phyloP scores from a whole-genome alignment of 176 grass and related monocot species.

The Stipa capillata region DNA sequence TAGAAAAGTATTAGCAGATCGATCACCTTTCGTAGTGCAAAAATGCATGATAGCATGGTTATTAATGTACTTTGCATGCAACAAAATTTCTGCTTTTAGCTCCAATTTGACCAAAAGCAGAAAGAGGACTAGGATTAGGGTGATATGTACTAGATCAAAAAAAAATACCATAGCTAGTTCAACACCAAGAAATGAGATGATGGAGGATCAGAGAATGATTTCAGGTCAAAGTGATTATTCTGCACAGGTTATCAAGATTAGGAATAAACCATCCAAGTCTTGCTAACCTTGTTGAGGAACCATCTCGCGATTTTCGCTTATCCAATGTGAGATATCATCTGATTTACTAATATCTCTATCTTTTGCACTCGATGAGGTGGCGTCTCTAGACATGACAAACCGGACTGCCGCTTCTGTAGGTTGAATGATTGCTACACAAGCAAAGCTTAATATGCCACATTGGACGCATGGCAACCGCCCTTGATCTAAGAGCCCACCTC shows the following conservation, averaged over 20 bases:
- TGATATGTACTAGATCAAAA: not conserved
- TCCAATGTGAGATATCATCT: slow-evolving; percentile 36
- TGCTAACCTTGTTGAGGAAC: slow-evolving; percentile 55
- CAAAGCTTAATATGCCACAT: slow-evolving; percentile 96
- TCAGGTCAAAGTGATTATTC: not conserved
- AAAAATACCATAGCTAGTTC: slow-evolving; percentile 2
- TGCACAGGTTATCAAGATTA: not conserved
- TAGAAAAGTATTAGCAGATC: slow-evolving; percentile 4
- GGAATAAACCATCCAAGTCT: slow-evolving; percentile 2
- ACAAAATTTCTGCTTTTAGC: not conserved
- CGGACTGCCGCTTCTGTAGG: slow-evolving; percentile 67
- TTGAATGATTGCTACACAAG: slow-evolving; percentile 86
- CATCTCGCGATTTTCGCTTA: slow-evolving; percentile 13
- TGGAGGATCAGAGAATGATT: not conserved
- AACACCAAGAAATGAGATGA: not conserved
- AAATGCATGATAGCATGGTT: not conserved
- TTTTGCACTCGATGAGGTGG: slow-evolving; percentile 22
- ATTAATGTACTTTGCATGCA: not conserved
- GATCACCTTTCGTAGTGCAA: not conserved
- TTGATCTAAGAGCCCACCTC: slow-evolving; percentile 71
- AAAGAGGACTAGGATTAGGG: slow-evolving; percentile 7
- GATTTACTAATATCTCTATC: slow-evolving; percentile 42
- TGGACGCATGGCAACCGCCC: slow-evolving; percentile 86
- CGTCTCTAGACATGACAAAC: slow-evolving; percentile 56
- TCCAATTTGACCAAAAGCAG: slow-evolving; percentile 7